Evolutionary conservation across 2,329 filamentous ascomycete genomes (phyloP).

Genomic region (Plectosphaerella sp.): DNA sequence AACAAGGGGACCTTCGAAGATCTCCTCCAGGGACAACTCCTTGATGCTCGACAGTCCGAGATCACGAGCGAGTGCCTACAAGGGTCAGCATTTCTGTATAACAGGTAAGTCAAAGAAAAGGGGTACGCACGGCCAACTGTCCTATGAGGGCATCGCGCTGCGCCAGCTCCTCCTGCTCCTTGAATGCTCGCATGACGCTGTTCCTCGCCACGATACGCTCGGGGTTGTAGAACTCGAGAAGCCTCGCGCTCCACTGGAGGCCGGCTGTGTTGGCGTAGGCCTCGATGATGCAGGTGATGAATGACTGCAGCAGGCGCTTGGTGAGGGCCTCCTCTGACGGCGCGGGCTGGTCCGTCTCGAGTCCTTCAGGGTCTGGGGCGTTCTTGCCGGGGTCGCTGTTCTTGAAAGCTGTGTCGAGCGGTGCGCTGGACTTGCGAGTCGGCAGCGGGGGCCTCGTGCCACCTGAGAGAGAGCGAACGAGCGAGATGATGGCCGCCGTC

Average conservation of each 20-base stretch:
- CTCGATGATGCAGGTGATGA: constrained; percentile 74
- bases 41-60: constrained; percentile 42
- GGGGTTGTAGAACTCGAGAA: constrained; percentile 66
- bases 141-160: constrained; percentile 64
- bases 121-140: constrained; percentile 57
- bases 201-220: constrained; percentile 56
- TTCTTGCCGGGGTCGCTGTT: constrained; percentile 49
- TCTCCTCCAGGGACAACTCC: constrained; percentile 39
- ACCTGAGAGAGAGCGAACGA: constrained; percentile 65
- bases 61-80: constrained; percentile 58
- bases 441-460: constrained; percentile 61
- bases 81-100: constrained; percentile 7
- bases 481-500: constrained; percentile 65
- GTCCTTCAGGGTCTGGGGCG: constrained; percentile 59
- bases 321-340: constrained; percentile 58
- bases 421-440: constrained; percentile 53
- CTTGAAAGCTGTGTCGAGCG: constrained; percentile 49
- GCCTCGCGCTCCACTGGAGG: constrained; percentile 57
- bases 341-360: constrained; percentile 42
- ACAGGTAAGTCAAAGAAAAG: background rate
- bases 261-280: constrained; percentile 62
- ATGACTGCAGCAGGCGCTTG: constrained; percentile 64
- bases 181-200: constrained; percentile 61
- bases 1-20: constrained; percentile 34
- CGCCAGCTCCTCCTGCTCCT: constrained; percentile 56